Percentiles rank a stretch among this genome's conserved stretches.
phyloP scores from a whole-genome alignment of 1,139 yeast species.

The Geotrichum phurueaensis region DNA sequence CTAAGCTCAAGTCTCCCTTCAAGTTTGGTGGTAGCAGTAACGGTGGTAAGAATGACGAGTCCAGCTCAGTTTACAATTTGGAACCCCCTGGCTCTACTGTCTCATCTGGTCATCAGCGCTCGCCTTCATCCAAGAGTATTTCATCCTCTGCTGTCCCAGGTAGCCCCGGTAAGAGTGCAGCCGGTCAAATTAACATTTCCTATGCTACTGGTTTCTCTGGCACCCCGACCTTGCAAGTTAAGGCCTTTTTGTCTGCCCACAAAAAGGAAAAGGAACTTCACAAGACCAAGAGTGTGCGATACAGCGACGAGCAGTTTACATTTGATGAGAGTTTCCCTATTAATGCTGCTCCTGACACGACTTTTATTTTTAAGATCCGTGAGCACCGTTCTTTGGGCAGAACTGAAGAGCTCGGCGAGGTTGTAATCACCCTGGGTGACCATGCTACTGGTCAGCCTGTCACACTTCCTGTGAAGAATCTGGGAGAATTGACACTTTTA shows the following conservation, averaged over 20 bases:
- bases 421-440: slow-evolving; percentile 31
- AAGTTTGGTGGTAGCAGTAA: not conserved
- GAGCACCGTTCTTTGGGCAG: slow-evolving; percentile 74
- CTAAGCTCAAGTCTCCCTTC: not conserved
- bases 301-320: slow-evolving; percentile 38
- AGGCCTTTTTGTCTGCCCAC: slow-evolving; percentile 28
- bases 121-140: slow-evolving; percentile 19
- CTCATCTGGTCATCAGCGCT: slow-evolving; percentile 13
- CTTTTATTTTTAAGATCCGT: slow-evolving; percentile 52
- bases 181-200: slow-evolving; percentile 29
- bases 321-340: slow-evolving; percentile 68
- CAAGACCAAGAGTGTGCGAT: slow-evolving; percentile 59
- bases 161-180: slow-evolving; percentile 1
- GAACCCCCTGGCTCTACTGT: not conserved
- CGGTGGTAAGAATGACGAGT: not conserved
- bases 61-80: not conserved
- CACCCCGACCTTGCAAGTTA: slow-evolving; percentile 30
- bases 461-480: slow-evolving; percentile 21
- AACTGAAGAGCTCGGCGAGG: slow-evolving; percentile 57
- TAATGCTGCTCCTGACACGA: slow-evolving; percentile 53
- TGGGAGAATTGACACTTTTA: slow-evolving; percentile 23
- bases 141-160: slow-evolving; percentile 19
- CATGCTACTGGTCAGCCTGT: slow-evolving; percentile 28
- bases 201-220: slow-evolving; percentile 30
- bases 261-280: slow-evolving; percentile 47